Evolutionary conservation across 805 yeast species (phyloP), one percentile per base, ranked within the genome.

Genomic region (Myxozyma sirexii): DNA sequence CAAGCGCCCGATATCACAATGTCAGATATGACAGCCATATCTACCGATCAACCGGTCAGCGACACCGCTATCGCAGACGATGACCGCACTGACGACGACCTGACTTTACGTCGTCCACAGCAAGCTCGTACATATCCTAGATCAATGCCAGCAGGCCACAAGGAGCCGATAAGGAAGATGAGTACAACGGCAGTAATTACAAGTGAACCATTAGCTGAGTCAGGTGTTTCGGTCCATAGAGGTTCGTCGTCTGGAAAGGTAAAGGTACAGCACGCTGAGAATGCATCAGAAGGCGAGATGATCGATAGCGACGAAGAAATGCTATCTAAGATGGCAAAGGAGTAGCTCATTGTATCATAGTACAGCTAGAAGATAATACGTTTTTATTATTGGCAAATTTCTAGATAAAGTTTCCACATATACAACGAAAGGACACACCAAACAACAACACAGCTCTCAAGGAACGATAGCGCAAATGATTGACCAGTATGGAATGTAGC

Each of bases 241-340:
- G 59, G 54, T 19, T 42, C 47, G 17, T 41, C 46, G 39, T 38
- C 51, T 2, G 61, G 48, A 10, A 60, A 56, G 39, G 57, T 45
- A 13, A 43, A 37, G 6, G 61, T 60, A 2, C 58, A 49, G 26
- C 64, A 60, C 43, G 52, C 60, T 1, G 64, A 60, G 54, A 47
- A 60, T 27, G 58, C 45, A 5, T 59, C 58, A 2, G 61, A 60
- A 23, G 48, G 41, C 2, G 58, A 52, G 6, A 46, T 41, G 29
- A 33, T 23, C 4, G 64, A 56, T 43, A 56, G 60, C 39, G 60
- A 56, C 23, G 64, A 60, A 2, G 63, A 59, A 26, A 19, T 54
- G 38, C 43, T 59, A 19, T 21, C 44, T 13, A 12, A 19, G 39
- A 43, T 44, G 53, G 29, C 33, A 29, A 26, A 46, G 42, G 31